A percentile compares a stretch with the other conserved stretches of the same genome.
Evolutionary conservation across 2,329 filamentous ascomycete species (phyloP).

Genomic region (Ceratocystis diversiconidia): DNA sequence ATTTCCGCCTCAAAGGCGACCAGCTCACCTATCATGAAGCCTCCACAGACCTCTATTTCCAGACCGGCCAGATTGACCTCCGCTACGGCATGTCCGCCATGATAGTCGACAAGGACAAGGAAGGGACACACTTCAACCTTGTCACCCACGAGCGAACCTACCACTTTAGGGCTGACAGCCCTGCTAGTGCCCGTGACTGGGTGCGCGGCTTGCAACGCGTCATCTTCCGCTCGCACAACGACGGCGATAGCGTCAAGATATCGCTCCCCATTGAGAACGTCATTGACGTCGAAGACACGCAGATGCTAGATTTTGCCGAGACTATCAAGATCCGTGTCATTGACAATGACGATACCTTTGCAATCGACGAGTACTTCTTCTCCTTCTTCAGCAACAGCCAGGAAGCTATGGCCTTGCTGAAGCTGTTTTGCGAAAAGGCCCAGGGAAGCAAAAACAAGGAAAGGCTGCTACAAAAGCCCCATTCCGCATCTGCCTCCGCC

Average conservation of each 20-base stretch:
- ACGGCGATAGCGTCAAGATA: conserved; percentile 94
- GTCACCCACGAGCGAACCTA: conserved; percentile 72
- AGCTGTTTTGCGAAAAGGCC: conserved; percentile 48
- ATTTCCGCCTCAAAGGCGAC: conserved; percentile 85
- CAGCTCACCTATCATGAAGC: conserved; percentile 81
- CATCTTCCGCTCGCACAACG: conserved; percentile 90
- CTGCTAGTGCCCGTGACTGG: conserved; percentile 85
- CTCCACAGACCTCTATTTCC: conserved; percentile 77
- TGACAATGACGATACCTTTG: conserved; percentile 86
- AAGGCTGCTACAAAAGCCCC: conserved; percentile 3
- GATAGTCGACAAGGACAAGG: conserved; percentile 62
- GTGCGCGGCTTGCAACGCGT: conserved; percentile 86
- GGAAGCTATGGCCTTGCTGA: conserved; percentile 68
- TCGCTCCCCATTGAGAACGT: conserved; percentile 78
- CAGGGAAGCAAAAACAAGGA: conserved; percentile 21
- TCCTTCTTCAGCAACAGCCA: conserved; percentile 81
- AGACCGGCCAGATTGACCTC: conserved; percentile 79
- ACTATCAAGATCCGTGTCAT: conserved; percentile 88
- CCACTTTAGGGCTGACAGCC: conserved; percentile 78
- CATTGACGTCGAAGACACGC: conserved; percentile 82
- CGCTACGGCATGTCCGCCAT: conserved; percentile 82
- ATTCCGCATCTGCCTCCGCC: background rate
- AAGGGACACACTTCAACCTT: conserved; percentile 63
- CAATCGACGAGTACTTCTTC: conserved; percentile 97
- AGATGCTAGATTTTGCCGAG: conserved; percentile 80